Evolutionary conservation across 2,329 filamentous ascomycete species (phyloP), one percentile per base, ranked within the genome.

Genomic region (Aureobasidium pullulans): DNA sequence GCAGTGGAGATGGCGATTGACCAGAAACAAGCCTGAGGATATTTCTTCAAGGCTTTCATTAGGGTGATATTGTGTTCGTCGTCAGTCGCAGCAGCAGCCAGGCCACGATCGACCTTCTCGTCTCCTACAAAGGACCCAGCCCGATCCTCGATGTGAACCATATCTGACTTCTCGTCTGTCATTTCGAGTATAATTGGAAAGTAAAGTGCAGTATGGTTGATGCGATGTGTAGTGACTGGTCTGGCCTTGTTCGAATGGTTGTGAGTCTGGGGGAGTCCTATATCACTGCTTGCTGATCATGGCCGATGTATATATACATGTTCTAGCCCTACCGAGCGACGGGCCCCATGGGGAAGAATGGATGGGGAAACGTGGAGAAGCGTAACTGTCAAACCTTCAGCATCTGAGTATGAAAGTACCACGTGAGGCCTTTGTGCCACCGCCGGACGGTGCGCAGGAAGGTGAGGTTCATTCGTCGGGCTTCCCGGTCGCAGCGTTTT

Each of bases 1-100:
- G 81, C 81, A 2, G 84, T 71, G 4, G 79, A 83, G 63, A 86
- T 82, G 65, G 83, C 84, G 43, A 78, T 73, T 7, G 81, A 83
- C 83, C 83, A 86, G 70, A 68, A 72, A 6, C 76, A 71, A 5
- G 77, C 77, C 42, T 73, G 72, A 0, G 76, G 76, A 61, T 79
- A 80, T 50, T 71, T 64, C 60, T 64, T 67, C 59, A 76, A 70
- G n/a, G 54, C 53, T 40, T 61, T 47, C 13, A 50, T 58, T 39
- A 61, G 16, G 13, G 56, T 59, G 48, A 59, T 23, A 36, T 36
- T 52, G 28, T 56, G 48, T 39, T 61, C 60, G 9, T 47, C 46
- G 11, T 39, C 29, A 11, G 47, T 50, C n/a, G 54, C 60, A 32
- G 44, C 48, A 36, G 40, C 46, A 28, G 60, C 53, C 23, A 56